phyloP scores from a whole-genome alignment of 768 basidiomycete genomes.

The Amanita inopinata region DNA sequence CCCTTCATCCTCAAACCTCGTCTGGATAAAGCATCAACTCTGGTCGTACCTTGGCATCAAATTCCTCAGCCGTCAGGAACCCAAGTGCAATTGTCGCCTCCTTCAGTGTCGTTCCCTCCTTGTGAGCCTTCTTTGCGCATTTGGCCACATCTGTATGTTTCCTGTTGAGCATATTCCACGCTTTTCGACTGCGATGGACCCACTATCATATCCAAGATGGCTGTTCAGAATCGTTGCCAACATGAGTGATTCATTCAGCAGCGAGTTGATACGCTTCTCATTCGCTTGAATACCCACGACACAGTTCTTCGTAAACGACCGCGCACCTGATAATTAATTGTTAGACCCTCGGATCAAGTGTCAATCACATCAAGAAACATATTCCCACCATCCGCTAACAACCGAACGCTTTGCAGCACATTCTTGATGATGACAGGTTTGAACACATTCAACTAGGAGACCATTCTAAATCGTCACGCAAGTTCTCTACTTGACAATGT shows the following conservation, averaged over 20 bases:
- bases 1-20: conserved; percentile 15
- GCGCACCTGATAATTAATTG: conserved; percentile 42
- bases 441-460: conserved; percentile 84
- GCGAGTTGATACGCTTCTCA: conserved; percentile 80
- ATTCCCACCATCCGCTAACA: conserved; percentile 75
- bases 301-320: conserved; percentile 96
- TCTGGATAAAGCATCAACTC: conserved; percentile 82
- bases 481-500: not conserved
- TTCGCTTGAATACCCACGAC: conserved; percentile 95
- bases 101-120: conserved; percentile 93
- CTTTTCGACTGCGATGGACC: conserved; percentile 23
- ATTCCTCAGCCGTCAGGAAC: conserved; percentile 81
- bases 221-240: conserved; percentile 95
- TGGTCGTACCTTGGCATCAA: conserved; percentile 88
- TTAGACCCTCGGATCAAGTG: conserved; percentile 11
- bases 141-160: conserved; percentile 89
- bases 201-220: conserved; percentile 94
- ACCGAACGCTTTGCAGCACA: conserved; percentile 89
- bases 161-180: conserved; percentile 11
- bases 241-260: conserved; percentile 96
- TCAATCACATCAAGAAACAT: conserved; percentile 14
- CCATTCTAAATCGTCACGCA: conserved; percentile 8
- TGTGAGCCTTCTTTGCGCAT: conserved; percentile 99
- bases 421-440: conserved; percentile 99
- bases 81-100: conserved; percentile 87